These are phyloP conservation scores for Penicillium macrosclerotiorum DNA, from an alignment of 495 filamentous ascomycete genomes.

Conservation along the genomic window DNA sequence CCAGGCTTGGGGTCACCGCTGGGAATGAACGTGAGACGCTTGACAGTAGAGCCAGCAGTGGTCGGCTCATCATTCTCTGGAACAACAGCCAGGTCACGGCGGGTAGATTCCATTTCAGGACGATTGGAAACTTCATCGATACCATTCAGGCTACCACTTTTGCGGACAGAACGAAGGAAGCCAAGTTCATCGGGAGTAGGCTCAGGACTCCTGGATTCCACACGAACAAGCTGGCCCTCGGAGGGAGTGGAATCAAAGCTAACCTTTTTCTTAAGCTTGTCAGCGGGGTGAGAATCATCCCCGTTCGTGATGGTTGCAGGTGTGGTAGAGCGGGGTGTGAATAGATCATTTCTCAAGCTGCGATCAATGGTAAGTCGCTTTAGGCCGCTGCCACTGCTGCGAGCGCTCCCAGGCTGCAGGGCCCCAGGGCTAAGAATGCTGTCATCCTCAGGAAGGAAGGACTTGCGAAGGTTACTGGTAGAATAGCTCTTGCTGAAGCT, in stretches of 20 bases:
- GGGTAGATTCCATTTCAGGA: conserved; percentile 71
- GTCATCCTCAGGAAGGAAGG: conserved; percentile 64
- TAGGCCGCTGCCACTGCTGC: conserved; percentile 64
- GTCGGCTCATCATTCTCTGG: conserved; percentile 59
- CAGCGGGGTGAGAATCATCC: conserved; percentile 36
- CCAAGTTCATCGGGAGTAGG: conserved; percentile 66
- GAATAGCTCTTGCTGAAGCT: conserved; percentile 60
- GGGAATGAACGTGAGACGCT: conserved; percentile 30
- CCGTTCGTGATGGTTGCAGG: conserved; percentile 50
- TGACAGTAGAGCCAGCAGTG: conserved; percentile 26
- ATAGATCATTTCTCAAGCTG: conserved; percentile 74
- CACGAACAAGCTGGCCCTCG: conserved; percentile 44
- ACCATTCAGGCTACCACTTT: conserved; percentile 45
- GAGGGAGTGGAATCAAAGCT: conserved; percentile 74
- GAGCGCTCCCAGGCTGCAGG: conserved; percentile 67
- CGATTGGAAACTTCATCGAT: conserved; percentile 46
- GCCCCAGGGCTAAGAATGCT: conserved; percentile 85
- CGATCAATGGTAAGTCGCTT: conserved; percentile 91
- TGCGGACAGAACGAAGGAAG: conserved; percentile 57
- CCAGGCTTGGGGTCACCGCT: conserved; percentile 60
- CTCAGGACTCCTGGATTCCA: conserved; percentile 48
- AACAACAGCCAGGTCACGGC: conserved; percentile 74
- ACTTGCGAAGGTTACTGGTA: conserved; percentile 65
- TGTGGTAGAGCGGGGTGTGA: conserved; percentile 47
- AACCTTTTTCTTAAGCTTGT: conserved; percentile 73